phyloP scores from a whole-genome alignment of 164 flowering plant genomes.

The Berberis vulgaris region DNA sequence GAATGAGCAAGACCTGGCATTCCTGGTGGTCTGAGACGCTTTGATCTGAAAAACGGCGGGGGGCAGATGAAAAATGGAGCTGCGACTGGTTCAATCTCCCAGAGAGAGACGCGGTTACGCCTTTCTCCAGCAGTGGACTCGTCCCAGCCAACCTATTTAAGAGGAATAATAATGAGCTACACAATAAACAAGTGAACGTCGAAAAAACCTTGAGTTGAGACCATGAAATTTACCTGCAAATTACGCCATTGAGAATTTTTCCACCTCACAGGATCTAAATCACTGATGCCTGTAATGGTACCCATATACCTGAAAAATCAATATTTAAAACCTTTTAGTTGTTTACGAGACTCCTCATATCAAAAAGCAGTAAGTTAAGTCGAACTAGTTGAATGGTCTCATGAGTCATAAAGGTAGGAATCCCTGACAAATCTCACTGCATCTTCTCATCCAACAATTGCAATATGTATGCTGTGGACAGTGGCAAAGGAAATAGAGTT shows the following conservation, averaged over 20 bases:
- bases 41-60: slow-evolving; percentile 83
- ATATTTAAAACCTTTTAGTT: neutral
- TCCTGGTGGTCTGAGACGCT: slow-evolving; percentile 87
- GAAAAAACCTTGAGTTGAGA: neutral
- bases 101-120: slow-evolving; percentile 83
- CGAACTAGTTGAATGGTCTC: too few relatives aligned
- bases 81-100: slow-evolving; percentile 98
- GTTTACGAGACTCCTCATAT: neutral
- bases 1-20: slow-evolving; percentile 58
- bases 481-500: too few relatives aligned
- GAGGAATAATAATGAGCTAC: neutral
- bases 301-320: slow-evolving; percentile 80
- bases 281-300: slow-evolving; percentile 89
- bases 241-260: slow-evolving; percentile 97
- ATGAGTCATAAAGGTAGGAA: too few relatives aligned
- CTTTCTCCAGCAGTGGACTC: slow-evolving; percentile 92
- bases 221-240: slow-evolving; percentile 52
- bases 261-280: slow-evolving; percentile 90
- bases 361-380: too few relatives aligned
- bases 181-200: neutral
- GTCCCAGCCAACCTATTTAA: slow-evolving; percentile 90
- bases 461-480: too few relatives aligned
- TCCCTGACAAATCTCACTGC: too few relatives aligned
- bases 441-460: too few relatives aligned
- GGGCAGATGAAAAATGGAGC: slow-evolving; percentile 96